Conservation (phyloP, 495 filamentous ascomycete genomes). For the Xylaria grammica region DNA sequence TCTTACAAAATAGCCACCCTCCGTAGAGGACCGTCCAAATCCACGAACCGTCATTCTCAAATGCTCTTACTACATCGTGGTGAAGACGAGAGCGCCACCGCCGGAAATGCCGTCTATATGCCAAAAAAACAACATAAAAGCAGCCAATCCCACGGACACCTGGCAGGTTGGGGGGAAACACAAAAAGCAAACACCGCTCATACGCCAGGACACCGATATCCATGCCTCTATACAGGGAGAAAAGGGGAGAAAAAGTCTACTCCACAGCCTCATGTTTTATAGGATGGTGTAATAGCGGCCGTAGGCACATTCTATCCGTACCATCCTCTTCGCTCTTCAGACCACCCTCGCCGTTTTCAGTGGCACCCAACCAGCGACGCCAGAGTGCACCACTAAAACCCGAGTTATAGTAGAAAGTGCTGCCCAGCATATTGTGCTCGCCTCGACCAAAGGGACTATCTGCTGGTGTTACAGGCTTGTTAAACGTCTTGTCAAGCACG, state of each 20-base stretch:
- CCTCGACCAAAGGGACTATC: conserved; percentile 58
- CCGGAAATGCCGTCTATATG: conserved; percentile 2
- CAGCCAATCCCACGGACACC: background rate
- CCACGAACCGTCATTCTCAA: background rate
- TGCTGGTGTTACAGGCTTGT: conserved; percentile 56
- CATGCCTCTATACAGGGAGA: background rate
- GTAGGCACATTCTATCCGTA: conserved; percentile 81
- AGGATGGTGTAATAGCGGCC: conserved; percentile 81
- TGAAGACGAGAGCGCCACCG: background rate
- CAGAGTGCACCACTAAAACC: conserved; percentile 50
- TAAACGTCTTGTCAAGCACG: conserved; percentile 77
- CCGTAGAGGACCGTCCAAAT: background rate
- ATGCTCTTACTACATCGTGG: background rate
- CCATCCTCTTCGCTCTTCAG: conserved; percentile 38
- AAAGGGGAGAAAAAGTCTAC: conserved; percentile 1
- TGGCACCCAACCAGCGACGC: conserved; percentile 54
- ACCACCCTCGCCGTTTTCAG: conserved; percentile 51
- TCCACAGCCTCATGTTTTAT: conserved; percentile 59
- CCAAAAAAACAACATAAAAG: background rate
- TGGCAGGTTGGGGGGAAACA: background rate
- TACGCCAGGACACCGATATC: background rate
- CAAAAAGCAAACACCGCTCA: background rate
- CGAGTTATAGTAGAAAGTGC: conserved; percentile 55
- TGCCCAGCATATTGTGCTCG: conserved; percentile 55
- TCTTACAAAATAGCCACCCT: background rate